A percentile compares a stretch with the other conserved stretches of the same genome.
Conservation (phyloP, 352 stramenopile species). For the Phytophthora cactorum region DNA sequence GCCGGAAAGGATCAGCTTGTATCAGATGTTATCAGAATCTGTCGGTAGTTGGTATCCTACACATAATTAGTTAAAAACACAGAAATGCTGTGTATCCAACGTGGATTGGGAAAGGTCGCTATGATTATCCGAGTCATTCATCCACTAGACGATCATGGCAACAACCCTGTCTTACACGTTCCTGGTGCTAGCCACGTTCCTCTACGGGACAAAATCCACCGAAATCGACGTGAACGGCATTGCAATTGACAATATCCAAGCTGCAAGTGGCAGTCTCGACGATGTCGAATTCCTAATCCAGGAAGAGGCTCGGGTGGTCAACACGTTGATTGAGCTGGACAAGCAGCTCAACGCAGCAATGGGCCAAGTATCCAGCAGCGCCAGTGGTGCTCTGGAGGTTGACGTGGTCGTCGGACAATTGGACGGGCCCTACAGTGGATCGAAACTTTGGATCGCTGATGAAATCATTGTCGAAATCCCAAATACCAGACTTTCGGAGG, state of each 20-base stretch:
- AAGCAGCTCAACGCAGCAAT: constrained; percentile 11
- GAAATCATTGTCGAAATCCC: constrained; percentile 25
- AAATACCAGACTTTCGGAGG: constrained; percentile 14
- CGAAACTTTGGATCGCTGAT: constrained; percentile 13
- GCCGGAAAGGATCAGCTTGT: background rate
- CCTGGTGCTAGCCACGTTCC: background rate
- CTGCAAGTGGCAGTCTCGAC: constrained; percentile 11
- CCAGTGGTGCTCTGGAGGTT: constrained; percentile 12
- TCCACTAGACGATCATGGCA: background rate
- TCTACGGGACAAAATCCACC: background rate
- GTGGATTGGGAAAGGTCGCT: background rate
- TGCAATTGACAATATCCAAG: background rate
- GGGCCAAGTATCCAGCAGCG: constrained; percentile 14
- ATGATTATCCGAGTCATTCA: background rate
- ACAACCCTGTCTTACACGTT: background rate
- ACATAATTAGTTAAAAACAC: background rate
- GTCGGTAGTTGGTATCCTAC: background rate
- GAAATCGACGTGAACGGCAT: constrained; percentile 17
- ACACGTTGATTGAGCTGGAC: constrained; percentile 25
- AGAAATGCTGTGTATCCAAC: too few relatives aligned
- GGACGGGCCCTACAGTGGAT: background rate
- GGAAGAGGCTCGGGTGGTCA: constrained; percentile 23
- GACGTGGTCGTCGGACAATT: constrained; percentile 22
- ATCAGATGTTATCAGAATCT: constrained; percentile 10
- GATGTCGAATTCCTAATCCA: constrained; percentile 19